These are phyloP conservation scores for Trametes punicea DNA, from an alignment of 768 basidiomycete species.

Conservation along the genomic window DNA sequence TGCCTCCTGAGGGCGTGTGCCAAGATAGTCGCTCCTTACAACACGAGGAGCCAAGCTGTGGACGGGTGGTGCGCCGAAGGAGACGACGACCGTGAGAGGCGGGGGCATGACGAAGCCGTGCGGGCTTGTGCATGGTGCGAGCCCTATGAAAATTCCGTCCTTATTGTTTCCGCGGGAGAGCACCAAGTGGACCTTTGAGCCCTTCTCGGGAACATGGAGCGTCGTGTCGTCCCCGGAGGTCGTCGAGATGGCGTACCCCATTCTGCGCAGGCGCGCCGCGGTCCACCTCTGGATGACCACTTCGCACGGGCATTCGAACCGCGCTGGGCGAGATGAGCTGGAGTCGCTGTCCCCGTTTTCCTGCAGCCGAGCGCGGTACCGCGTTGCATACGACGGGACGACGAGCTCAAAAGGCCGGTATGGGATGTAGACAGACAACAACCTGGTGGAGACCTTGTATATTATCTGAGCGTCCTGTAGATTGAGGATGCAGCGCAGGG, in stretches of 20 bases:
- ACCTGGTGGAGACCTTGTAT: neutral
- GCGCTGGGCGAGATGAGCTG: neutral
- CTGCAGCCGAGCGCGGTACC: neutral
- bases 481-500: neutral
- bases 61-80: neutral
- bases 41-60: neutral
- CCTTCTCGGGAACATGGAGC: neutral
- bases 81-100: neutral
- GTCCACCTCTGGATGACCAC: neutral
- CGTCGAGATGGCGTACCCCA: neutral
- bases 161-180: neutral
- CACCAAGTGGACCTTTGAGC: neutral
- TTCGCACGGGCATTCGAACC: conserved; percentile 2
- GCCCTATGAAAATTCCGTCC: neutral
- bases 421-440: neutral
- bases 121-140: neutral
- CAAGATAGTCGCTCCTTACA: neutral
- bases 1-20: neutral
- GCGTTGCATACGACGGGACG: neutral
- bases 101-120: neutral
- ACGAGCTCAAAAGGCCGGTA: conserved; percentile 4
- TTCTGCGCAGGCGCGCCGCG: neutral
- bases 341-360: neutral
- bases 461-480: neutral
- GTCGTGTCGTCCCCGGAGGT: neutral